Conservation (phyloP, 352 stramenopile species). For the Detonula confervacea region DNA sequence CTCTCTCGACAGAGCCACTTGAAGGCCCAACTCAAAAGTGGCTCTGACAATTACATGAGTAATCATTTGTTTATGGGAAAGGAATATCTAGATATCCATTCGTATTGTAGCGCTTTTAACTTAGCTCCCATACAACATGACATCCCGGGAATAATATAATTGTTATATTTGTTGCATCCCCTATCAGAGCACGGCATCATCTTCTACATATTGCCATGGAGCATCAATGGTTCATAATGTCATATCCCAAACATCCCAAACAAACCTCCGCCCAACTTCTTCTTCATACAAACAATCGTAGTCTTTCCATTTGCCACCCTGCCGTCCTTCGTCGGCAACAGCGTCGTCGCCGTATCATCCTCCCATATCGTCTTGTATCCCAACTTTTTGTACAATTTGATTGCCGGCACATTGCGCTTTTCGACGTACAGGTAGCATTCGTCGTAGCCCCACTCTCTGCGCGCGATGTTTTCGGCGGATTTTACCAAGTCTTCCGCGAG, state of each 20-base stretch:
- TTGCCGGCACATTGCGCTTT: constrained; percentile 66
- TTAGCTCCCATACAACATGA: too few species aligned
- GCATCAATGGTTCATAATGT: too few species aligned
- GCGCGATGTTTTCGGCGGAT: constrained; percentile 62
- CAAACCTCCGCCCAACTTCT: constrained; percentile 54
- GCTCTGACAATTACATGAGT: too few species aligned
- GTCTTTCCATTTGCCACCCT: constrained; percentile 58
- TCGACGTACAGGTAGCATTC: constrained; percentile 83
- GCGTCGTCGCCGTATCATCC: constrained; percentile 68
- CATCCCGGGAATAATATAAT: too few species aligned
- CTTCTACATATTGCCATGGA: too few species aligned
- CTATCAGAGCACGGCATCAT: too few species aligned
- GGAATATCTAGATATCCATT: too few species aligned
- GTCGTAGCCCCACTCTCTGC: constrained; percentile 69
- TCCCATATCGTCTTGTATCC: constrained; percentile 76
- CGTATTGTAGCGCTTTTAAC: too few species aligned
- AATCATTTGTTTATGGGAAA: too few species aligned
- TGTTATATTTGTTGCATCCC: too few species aligned
- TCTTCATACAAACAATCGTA: constrained; percentile 80
- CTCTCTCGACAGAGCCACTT: too few species aligned
- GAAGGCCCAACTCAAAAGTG: too few species aligned
- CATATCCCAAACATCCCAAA: constrained; percentile 19
- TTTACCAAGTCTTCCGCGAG: constrained; percentile 74
- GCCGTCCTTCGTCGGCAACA: constrained; percentile 64
- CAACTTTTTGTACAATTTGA: constrained; percentile 80